phyloP scores from a whole-genome alignment of 2,329 filamentous ascomycete species.

The Aureobasidium sp. region DNA sequence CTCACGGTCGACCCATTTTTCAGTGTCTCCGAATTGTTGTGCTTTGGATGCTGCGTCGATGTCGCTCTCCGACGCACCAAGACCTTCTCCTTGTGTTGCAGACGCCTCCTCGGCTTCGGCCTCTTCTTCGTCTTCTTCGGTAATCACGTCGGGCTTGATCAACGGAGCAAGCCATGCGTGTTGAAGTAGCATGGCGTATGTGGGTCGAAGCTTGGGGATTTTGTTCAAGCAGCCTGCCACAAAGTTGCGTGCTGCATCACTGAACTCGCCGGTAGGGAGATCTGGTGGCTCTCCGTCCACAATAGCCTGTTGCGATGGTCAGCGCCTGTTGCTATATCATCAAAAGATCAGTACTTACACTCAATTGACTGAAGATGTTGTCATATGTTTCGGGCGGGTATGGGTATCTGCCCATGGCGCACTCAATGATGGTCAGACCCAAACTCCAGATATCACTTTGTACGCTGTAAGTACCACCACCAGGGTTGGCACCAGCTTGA shows the following conservation, averaged over 20 bases:
- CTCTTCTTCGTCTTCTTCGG: constrained; percentile 61
- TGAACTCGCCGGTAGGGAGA: constrained; percentile 72
- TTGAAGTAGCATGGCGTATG: constrained; percentile 79
- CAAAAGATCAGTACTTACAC: constrained; percentile 55
- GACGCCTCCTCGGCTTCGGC: constrained; percentile 22
- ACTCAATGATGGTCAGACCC: constrained; percentile 91
- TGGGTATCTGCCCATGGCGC: constrained; percentile 86
- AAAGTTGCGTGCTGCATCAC: constrained; percentile 74
- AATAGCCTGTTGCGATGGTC: constrained; percentile 62
- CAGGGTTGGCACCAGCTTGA: constrained; percentile 58
- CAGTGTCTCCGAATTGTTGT: constrained; percentile 16
- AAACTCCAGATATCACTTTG: constrained; percentile 98
- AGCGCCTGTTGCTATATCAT: constrained; percentile 12
- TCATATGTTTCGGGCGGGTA: constrained; percentile 97
- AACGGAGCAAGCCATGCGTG: constrained; percentile 81
- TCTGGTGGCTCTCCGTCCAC: constrained; percentile 94
- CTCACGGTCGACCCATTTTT: constrained; percentile 61
- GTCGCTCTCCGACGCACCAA: constrained; percentile 30
- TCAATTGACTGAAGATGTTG: constrained; percentile 96
- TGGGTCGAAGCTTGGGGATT: constrained; percentile 84
- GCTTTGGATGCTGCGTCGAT: constrained; percentile 16
- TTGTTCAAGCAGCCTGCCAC: constrained; percentile 89
- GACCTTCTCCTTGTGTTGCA: constrained; percentile 15
- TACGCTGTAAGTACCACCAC: constrained; percentile 87
- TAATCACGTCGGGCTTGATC: constrained; percentile 67